Evolutionary conservation across 2,329 filamentous ascomycete genomes (phyloP).

Genomic region (Gyromitra esculenta): DNA sequence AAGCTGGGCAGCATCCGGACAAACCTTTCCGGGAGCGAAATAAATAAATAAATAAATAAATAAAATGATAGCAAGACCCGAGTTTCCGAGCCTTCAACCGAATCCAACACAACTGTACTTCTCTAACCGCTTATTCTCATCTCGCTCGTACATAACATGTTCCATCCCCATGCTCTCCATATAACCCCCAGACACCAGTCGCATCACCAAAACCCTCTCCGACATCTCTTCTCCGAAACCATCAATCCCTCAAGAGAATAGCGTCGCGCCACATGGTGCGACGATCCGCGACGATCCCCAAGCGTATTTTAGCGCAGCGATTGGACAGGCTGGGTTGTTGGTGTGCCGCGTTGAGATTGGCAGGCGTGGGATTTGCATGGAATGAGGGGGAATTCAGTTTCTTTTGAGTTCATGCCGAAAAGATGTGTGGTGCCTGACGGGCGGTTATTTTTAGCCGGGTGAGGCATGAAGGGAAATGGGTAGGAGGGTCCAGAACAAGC

Average conservation of each 20-base stretch:
- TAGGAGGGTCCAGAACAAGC: conserved; percentile 27
- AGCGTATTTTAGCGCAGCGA: background rate
- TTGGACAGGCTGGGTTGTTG: conserved; percentile 20
- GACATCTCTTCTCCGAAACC: conserved; percentile 24
- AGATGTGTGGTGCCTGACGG: conserved; percentile 47
- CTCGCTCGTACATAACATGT: conserved; percentile 13
- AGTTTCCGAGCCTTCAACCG: background rate
- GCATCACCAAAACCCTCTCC: background rate
- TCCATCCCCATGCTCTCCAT: conserved; percentile 8
- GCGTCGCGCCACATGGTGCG: conserved; percentile 26
- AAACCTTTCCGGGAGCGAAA: background rate
- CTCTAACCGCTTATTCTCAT: conserved; percentile 2
- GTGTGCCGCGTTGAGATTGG: conserved; percentile 33
- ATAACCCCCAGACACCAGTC: conserved; percentile 21
- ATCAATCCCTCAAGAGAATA: background rate
- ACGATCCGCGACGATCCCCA: conserved; percentile 42
- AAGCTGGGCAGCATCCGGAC: background rate
- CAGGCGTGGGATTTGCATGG: conserved; percentile 22
- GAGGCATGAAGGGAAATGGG: conserved; percentile 8
- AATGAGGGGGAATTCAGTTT: conserved; percentile 41
- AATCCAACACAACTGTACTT: background rate
- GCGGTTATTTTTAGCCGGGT: conserved; percentile 49
- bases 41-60: background rate
- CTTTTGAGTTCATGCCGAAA: conserved; percentile 38
- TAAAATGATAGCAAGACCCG: background rate